Evolutionary conservation across 2,329 filamentous ascomycete species (phyloP), one percentile per base, ranked within the genome.

Genomic region (Epicoccum nigrum): DNA sequence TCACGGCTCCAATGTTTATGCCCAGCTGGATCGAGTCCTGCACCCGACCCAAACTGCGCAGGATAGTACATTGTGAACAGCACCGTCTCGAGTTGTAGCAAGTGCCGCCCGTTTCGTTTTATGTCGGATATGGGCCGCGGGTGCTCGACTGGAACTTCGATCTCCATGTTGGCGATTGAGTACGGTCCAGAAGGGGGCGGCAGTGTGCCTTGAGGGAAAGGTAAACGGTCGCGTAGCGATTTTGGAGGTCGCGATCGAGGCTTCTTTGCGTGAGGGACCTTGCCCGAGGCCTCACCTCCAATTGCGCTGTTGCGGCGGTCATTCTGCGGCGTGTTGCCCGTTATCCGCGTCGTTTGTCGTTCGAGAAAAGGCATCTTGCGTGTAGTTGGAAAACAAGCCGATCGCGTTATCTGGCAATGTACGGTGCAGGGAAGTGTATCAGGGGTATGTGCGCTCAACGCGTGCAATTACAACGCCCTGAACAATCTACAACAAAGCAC

Each of bases 61-160:
- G 85, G 86, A 64, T 88, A 88, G 68, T 84, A 88, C n/a, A 88
- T 69, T 0, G 81, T 82, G 70, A 88, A 82, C 4, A 88, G 75
- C 7, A 87, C 82, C 0, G 85, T 87, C 53, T 84, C 77, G 12
- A 83, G 69, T 45, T 81, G 73, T 12, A 85, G 67, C 7, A 82
- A 54, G 55, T 80, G 76, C 45, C 72, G 70, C 43, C 77, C 70
- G 20, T 80, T 56, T 30, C 81, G 72, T 27, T 72, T 81, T 47
- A 83, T 82, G 45, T 81, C 63, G 1, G 79, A 81, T 57, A 83
- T 79, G 0, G 73, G 63, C 28, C 76, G 70, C 1, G 81, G 79
- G 15, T 77, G 60, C 28, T 74, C 62, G 7, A 71, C 81, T 0
- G 81, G 80, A 0, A 83, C 73, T 66, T 84, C 81, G 31, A 83